A percentile compares a stretch with the other conserved stretches of the same genome.
Conservation (phyloP, 257 asterid species). For the Parsonsia alboflavescens region DNA sequence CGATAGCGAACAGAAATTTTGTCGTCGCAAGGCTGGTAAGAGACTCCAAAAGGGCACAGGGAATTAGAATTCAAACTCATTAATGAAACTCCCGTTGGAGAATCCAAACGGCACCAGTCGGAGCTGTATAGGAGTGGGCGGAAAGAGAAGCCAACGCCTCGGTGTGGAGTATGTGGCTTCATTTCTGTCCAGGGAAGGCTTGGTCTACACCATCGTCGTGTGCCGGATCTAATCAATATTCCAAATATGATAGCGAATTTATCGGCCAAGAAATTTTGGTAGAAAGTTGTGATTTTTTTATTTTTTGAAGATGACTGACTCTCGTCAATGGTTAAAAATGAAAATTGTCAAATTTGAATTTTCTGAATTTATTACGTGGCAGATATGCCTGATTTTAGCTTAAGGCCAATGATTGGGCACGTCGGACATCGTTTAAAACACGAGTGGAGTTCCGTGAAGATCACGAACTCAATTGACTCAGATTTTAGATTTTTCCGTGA, state of each 20-base stretch:
- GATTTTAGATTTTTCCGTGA: too few species aligned
- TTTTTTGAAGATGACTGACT: not conserved
- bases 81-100: constrained; percentile 11
- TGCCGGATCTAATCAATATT: constrained; percentile 10
- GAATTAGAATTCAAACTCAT: not conserved
- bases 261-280: constrained; percentile 17
- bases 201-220: constrained; percentile 9
- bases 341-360: not conserved
- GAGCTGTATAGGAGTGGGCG: constrained; percentile 14
- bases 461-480: too few species aligned
- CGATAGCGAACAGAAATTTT: constrained; percentile 33
- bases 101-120: constrained; percentile 2
- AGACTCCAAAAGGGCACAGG: constrained; percentile 13
- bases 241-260: not conserved
- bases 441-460: too few species aligned
- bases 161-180: constrained; percentile 26
- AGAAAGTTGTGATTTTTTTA: not conserved
- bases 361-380: constrained; percentile 28
- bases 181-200: constrained; percentile 11
- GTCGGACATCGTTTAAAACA: not conserved
- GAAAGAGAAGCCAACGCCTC: constrained; percentile 5
- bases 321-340: not conserved
- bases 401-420: constrained; percentile 14
- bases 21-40: constrained; percentile 26
- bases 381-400: constrained; percentile 19